Conservation (phyloP, 1,284 basidiomycete species). For the Cystobasidium pallidum region DNA sequence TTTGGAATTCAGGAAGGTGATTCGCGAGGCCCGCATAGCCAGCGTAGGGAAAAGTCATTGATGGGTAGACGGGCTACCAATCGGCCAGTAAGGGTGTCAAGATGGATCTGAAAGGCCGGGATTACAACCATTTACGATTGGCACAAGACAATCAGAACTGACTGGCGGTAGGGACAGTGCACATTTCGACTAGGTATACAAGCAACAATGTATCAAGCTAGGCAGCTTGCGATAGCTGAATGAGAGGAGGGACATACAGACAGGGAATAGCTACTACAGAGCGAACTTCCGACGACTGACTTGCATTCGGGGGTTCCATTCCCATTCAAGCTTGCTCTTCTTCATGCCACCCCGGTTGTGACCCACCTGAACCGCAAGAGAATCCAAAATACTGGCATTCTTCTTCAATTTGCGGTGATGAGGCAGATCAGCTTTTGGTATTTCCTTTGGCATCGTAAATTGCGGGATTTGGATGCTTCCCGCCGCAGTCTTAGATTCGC, state of each 20-base stretch:
- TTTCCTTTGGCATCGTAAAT: slow-evolving; percentile 11
- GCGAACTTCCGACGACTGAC: slow-evolving; percentile 51
- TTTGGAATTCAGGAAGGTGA: slow-evolving; percentile 62
- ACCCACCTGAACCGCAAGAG: slow-evolving; percentile 40
- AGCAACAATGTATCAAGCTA: not conserved
- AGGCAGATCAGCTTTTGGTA: slow-evolving; percentile 33
- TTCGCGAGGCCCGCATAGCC: slow-evolving; percentile 68
- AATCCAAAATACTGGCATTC: slow-evolving; percentile 31
- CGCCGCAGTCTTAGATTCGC: slow-evolving; percentile 4
- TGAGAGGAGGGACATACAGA: not conserved
- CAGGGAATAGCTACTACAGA: slow-evolving; percentile 26
- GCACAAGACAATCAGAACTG: not conserved
- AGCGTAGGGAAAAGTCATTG: slow-evolving; percentile 33
- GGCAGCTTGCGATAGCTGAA: too few species aligned
- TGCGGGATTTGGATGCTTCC: slow-evolving; percentile 27
- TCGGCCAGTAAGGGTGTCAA: too few species aligned
- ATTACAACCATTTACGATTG: too few species aligned
- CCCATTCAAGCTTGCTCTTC: slow-evolving; percentile 48
- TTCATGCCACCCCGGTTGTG: slow-evolving; percentile 50
- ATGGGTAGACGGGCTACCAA: too few species aligned
- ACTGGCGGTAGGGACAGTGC: too few species aligned
- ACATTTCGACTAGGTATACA: too few species aligned
- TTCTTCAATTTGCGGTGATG: slow-evolving; percentile 33
- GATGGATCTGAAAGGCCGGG: too few species aligned
- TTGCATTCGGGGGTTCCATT: slow-evolving; percentile 50